Base-by-base conservation (phyloP, 768 basidiomycete species). In the Tulasnella sp. region DNA sequence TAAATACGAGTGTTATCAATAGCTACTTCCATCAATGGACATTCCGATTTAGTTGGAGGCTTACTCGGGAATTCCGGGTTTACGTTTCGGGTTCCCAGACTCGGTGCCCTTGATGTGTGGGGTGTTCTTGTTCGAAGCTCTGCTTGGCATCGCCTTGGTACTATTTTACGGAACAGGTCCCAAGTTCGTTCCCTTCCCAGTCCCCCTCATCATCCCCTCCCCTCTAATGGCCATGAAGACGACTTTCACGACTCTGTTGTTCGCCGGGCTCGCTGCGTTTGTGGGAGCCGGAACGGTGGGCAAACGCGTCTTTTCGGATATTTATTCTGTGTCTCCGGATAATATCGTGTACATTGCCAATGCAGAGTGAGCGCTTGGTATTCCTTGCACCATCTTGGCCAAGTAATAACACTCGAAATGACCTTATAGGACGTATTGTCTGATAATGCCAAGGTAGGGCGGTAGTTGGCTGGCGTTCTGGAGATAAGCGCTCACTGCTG, bases 381-480 rank as follows among this genome's bases (percentile, higher is more conserved):
- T 75, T 22, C 41, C 31, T 37, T 73, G 42, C 14, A 9, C 9
- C 28, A 41, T 75, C 74, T 41, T 42, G 20, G 28, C n/a, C 42
- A 42, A 12, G 2, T 28, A 42, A 9, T 75, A 44, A 75, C 48
- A 20, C 74, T 75, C 22, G 12, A n/a, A 75, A 28, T 20, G 41
- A 44, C 24, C 76, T 78, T 58, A 16, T 24, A 78, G 77, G 37
- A 60, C 50, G 34, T 78, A 6, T 41, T 78, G 77, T 64, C 72
- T 78, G 77, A 78, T 78, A 41, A 42, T 78, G 50, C 77, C 77
- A 31, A 78, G 77, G 77, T 78, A 76, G 20, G 46, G 41, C 9
- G 22, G 31, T 76, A 5, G 28, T 18, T 40, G 2, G 40, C 4
- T 1, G 44, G 74, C 20, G 41, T 7, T 6, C 16, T 9, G 12